Evolutionary conservation across 2,329 filamentous ascomycete species (phyloP).

Genomic region (Cytospora paraplurivora): DNA sequence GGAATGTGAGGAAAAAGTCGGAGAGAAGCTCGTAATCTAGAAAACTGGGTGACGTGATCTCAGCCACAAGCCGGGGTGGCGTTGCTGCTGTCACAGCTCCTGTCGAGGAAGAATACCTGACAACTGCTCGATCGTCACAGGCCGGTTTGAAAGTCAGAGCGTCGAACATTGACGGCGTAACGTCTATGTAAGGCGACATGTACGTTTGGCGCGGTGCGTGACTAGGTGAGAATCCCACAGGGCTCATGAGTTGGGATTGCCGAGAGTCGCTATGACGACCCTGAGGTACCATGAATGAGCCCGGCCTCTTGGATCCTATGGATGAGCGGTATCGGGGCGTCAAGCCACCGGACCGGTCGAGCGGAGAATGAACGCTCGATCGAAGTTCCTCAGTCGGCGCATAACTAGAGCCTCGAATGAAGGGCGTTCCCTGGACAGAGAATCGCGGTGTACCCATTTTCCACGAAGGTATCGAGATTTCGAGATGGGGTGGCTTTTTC

Average conservation of each 20-base stretch:
- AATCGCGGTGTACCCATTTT: conserved; percentile 81
- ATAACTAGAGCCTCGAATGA: conserved; percentile 80
- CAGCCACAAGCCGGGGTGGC: conserved; percentile 85
- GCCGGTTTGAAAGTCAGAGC: conserved; percentile 73
- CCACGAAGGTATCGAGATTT: conserved; percentile 82
- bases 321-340: conserved; percentile 37
- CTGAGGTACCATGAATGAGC: conserved; percentile 42
- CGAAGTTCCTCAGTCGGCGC: conserved; percentile 72
- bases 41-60: conserved; percentile 94
- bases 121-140: conserved; percentile 78
- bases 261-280: background rate
- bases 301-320: conserved; percentile 40
- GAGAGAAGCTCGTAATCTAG: conserved; percentile 96
- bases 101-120: conserved; percentile 73
- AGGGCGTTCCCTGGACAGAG: conserved; percentile 72
- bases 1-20: conserved; percentile 96
- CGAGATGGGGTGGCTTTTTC: conserved; percentile 56
- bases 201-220: conserved; percentile 48
- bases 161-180: conserved; percentile 81
- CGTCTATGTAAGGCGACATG: conserved; percentile 51
- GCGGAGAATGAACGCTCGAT: conserved; percentile 60
- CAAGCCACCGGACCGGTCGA: conserved; percentile 43
- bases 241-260: conserved; percentile 32
- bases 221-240: conserved; percentile 45
- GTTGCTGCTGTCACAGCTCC: conserved; percentile 86